Evolutionary conservation across 2,329 filamentous ascomycete species (phyloP).

Genomic region (Stagonosporopsis rhizophila): DNA sequence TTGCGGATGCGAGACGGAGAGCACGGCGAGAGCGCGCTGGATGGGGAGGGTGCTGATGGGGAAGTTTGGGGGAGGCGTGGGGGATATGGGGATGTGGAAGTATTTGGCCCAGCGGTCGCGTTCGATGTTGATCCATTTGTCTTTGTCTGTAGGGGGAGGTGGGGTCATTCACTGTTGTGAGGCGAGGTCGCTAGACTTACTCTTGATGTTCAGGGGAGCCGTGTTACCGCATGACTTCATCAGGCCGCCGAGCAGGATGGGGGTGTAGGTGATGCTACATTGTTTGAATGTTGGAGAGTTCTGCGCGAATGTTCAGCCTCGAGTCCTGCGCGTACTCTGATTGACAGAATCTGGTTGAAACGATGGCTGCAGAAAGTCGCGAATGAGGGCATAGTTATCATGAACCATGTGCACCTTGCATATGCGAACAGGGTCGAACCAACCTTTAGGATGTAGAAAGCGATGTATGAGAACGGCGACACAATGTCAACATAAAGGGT

Average conservation of each 20-base stretch:
- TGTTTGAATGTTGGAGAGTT: slow-evolving; percentile 63
- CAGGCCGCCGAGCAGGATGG: slow-evolving; percentile 66
- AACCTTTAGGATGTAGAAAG: slow-evolving; percentile 63
- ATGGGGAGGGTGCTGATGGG: slow-evolving; percentile 60
- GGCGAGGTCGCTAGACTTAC: slow-evolving; percentile 42
- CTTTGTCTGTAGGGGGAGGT: slow-evolving; percentile 58
- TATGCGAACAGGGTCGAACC: slow-evolving; percentile 27
- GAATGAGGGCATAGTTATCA: background rate
- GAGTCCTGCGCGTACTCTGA: no score
- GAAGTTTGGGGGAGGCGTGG: slow-evolving; percentile 57
- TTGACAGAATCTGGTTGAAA: no score
- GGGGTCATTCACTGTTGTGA: no score
- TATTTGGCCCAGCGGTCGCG: slow-evolving; percentile 61
- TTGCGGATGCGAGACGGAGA: slow-evolving; percentile 53
- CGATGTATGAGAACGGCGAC: slow-evolving; percentile 67
- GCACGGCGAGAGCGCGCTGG: slow-evolving; percentile 61
- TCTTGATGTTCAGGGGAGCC: slow-evolving; percentile 64
- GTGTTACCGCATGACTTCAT: slow-evolving; percentile 64
- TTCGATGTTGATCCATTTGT: slow-evolving; percentile 62
- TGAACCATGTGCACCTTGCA: background rate
- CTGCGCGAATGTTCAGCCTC: slow-evolving; percentile 41
- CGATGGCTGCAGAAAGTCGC: background rate
- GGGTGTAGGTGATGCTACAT: slow-evolving; percentile 63
- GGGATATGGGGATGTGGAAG: slow-evolving; percentile 62
- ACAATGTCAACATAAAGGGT: slow-evolving; percentile 67